phyloP scores from a whole-genome alignment of 306 rosid genomes.

The Sechiopsis laciniata region DNA sequence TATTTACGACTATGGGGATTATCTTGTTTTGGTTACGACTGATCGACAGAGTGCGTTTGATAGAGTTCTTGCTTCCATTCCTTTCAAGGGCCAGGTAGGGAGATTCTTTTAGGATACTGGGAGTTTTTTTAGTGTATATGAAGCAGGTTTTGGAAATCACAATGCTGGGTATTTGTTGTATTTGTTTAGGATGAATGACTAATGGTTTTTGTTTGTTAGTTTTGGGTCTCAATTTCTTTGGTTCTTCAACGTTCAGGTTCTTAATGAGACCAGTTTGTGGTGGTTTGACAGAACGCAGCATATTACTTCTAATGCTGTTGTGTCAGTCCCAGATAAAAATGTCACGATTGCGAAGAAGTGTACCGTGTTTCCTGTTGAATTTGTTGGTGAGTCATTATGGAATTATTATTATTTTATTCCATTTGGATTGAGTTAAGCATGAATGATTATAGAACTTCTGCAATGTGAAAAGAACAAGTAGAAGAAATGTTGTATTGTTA shows the following conservation, averaged over 20 bases:
- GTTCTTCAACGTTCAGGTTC: constrained; percentile 49
- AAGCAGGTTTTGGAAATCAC: not conserved
- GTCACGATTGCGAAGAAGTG: constrained; percentile 90
- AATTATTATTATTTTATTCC: not conserved
- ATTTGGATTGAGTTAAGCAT: constrained; percentile 12
- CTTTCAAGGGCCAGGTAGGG: constrained; percentile 89
- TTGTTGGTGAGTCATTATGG: constrained; percentile 63
- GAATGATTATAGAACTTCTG: not conserved
- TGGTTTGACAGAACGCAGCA: constrained; percentile 88
- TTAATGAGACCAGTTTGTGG: constrained; percentile 89
- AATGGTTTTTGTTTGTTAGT: not conserved
- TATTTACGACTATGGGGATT: constrained; percentile 75
- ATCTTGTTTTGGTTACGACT: constrained; percentile 76
- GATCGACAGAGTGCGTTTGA: constrained; percentile 96
- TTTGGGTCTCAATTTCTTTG: constrained; percentile 7
- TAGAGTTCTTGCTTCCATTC: constrained; percentile 94
- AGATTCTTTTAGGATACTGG: not conserved
- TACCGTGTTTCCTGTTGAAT: constrained; percentile 89
- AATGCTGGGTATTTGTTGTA: not conserved
- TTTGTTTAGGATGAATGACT: not conserved
- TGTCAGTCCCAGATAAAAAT: constrained; percentile 67
- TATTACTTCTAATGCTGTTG: constrained; percentile 73
- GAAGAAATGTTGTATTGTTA: not conserved
- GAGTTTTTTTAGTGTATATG: not conserved
- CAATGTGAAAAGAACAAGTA: not conserved